These are phyloP conservation scores for Hypoxylon lenormandii DNA, from an alignment of 495 filamentous ascomycete genomes.

Conservation along the genomic window DNA sequence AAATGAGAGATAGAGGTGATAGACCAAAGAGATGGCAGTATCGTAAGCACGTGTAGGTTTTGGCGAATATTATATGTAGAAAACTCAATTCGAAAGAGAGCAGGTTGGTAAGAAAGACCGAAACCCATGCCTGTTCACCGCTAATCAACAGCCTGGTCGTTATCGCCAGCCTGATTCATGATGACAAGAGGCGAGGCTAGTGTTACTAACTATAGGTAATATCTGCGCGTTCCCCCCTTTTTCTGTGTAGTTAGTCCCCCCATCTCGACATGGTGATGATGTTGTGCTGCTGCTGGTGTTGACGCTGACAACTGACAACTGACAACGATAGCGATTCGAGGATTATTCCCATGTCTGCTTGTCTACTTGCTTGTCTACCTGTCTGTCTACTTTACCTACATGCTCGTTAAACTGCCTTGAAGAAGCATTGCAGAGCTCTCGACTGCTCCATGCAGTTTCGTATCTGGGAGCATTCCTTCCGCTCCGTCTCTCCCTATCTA, in stretches of 20 bases:
- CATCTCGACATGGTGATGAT: background rate
- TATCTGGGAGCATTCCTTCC: slow-evolving; percentile 14
- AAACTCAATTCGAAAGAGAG: too few species aligned
- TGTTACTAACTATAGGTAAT: background rate
- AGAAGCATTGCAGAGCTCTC: slow-evolving; percentile 7
- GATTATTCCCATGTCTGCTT: background rate
- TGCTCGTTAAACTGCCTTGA: background rate
- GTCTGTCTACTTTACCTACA: background rate
- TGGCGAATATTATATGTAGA: slow-evolving; percentile 19
- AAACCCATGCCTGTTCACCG: slow-evolving; percentile 22
- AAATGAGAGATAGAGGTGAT: too few species aligned
- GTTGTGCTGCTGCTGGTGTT: background rate
- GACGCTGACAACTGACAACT: background rate
- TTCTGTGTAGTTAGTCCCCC: background rate
- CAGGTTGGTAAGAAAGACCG: too few species aligned
- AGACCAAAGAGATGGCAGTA: slow-evolving; percentile 25
- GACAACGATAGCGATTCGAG: background rate
- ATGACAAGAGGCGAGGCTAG: background rate
- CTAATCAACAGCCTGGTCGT: slow-evolving; percentile 32
- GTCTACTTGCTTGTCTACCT: too few species aligned
- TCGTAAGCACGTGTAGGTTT: slow-evolving; percentile 22
- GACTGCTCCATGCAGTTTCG: slow-evolving; percentile 12
- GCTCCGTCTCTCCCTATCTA: slow-evolving; percentile 13
- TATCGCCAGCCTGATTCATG: slow-evolving; percentile 29
- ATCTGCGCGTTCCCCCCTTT: background rate